A percentile compares a stretch with the other conserved stretches of the same genome.
phyloP scores from a whole-genome alignment of 495 filamentous ascomycete genomes.

The Hamigera avellanea region DNA sequence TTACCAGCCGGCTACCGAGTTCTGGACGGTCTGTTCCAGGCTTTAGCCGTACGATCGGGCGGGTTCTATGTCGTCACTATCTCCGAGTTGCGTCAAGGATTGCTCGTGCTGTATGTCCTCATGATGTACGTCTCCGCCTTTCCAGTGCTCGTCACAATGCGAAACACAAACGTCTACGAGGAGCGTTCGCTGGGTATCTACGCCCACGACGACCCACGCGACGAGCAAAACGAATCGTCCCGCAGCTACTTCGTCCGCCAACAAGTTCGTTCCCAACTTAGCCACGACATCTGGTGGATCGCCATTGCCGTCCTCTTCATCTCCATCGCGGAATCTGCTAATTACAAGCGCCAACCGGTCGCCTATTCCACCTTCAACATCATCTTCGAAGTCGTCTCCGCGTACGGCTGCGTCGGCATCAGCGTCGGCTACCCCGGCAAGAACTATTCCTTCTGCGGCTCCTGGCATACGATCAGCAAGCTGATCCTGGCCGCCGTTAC shows the following conservation, averaged over 20 bases:
- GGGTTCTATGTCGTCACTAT: constrained; percentile 79
- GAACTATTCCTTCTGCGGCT: constrained; percentile 62
- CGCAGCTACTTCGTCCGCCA: constrained; percentile 46
- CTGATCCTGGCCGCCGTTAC: constrained; percentile 68
- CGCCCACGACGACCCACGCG: constrained; percentile 28
- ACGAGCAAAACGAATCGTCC: constrained; percentile 16
- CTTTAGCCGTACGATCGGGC: constrained; percentile 62
- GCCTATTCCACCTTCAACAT: constrained; percentile 74
- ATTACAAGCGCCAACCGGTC: constrained; percentile 55
- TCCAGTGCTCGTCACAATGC: constrained; percentile 47
- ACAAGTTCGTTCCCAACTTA: constrained; percentile 67
- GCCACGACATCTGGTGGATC: constrained; percentile 84
- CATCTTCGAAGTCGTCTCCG: constrained; percentile 73
- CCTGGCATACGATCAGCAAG: constrained; percentile 62
- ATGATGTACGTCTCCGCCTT: constrained; percentile 79
- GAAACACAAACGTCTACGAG: constrained; percentile 67
- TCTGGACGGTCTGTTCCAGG: constrained; percentile 76
- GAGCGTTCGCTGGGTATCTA: constrained; percentile 62
- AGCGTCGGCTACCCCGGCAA: constrained; percentile 56
- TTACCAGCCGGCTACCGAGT: constrained; percentile 49
- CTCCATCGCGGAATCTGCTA: constrained; percentile 55
- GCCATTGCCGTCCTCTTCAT: constrained; percentile 63
- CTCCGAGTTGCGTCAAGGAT: constrained; percentile 52
- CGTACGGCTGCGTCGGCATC: constrained; percentile 80
- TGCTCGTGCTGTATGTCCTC: constrained; percentile 72